Evolutionary conservation across 805 yeast genomes (phyloP).

Genomic region (Candida corydali): DNA sequence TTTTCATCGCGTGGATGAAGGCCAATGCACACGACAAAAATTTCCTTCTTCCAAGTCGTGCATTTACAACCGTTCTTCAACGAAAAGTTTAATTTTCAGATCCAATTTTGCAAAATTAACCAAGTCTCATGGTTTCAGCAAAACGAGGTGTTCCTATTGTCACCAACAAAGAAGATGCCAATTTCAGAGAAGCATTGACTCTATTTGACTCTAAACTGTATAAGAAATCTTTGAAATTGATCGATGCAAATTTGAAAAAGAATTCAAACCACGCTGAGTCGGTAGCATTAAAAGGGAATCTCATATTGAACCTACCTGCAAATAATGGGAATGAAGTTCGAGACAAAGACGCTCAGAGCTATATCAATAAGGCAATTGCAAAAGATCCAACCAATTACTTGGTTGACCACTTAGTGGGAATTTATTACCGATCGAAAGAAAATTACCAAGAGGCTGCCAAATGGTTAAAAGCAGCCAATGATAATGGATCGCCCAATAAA

Average conservation of each 20-base stretch:
- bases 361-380: constrained; percentile 56
- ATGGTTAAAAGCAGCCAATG: constrained; percentile 71
- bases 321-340: constrained; percentile 41
- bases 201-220: constrained; percentile 83
- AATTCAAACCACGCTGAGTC: constrained; percentile 75
- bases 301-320: constrained; percentile 41
- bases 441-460: constrained; percentile 73
- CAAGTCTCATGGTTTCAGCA: constrained; percentile 13
- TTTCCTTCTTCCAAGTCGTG: too few relatives aligned
- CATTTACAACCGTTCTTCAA: too few relatives aligned
- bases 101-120: too few relatives aligned
- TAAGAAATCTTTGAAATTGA: constrained; percentile 73
- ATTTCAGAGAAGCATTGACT: constrained; percentile 76
- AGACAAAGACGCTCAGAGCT: constrained; percentile 52
- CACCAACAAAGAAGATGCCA: constrained; percentile 61
- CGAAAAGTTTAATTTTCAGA: too few relatives aligned
- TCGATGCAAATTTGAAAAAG: constrained; percentile 75
- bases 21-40: too few relatives aligned
- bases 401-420: constrained; percentile 81
- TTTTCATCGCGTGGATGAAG: too few relatives aligned
- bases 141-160: constrained; percentile 26
- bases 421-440: constrained; percentile 67
- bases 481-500: constrained; percentile 72
- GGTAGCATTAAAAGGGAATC: constrained; percentile 78
- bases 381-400: constrained; percentile 62